Evolutionary conservation across 1,139 yeast species (phyloP).

Genomic region (Candida tropicalis): DNA sequence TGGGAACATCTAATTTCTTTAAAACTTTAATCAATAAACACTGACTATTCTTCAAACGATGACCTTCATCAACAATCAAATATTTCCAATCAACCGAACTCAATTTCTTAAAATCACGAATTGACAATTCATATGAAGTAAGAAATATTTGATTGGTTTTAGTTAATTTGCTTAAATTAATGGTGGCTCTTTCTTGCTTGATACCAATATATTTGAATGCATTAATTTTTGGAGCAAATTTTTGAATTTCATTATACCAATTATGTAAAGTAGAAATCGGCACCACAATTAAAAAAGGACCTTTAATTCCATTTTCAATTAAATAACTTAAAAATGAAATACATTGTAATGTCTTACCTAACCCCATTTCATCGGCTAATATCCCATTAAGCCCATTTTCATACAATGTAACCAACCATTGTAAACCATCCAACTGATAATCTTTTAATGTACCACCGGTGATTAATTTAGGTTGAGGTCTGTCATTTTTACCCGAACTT

Average conservation of each 20-base stretch:
- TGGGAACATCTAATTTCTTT: conserved; percentile 64
- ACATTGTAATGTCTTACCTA: conserved; percentile 90
- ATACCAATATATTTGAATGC: conserved; percentile 68
- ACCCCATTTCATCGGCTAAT: conserved; percentile 95
- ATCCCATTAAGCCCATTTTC: conserved; percentile 96
- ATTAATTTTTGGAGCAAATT: conserved; percentile 73
- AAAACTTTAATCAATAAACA: conserved; percentile 72
- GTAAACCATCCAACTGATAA: conserved; percentile 87
- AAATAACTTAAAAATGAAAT: conserved; percentile 77
- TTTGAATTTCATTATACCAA: conserved; percentile 73
- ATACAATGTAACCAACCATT: conserved; percentile 85
- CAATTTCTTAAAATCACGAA: conserved; percentile 63
- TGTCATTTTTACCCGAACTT: conserved; percentile 13
- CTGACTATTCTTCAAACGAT: conserved; percentile 80
- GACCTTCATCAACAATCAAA: conserved; percentile 95
- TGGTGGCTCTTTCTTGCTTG: conserved; percentile 53
- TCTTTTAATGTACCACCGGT: conserved; percentile 73
- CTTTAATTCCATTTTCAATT: conserved; percentile 75
- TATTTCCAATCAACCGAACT: conserved; percentile 69
- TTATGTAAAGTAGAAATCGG: conserved; percentile 87
- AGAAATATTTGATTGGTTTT: conserved; percentile 51
- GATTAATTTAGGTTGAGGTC: conserved; percentile 64
- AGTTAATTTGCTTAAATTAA: conserved; percentile 24
- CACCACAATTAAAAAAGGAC: conserved; percentile 85
- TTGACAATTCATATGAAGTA: conserved; percentile 81